Evolutionary conservation across 345 rosid genomes (phyloP).

Genomic region (Syzygium jambos): DNA sequence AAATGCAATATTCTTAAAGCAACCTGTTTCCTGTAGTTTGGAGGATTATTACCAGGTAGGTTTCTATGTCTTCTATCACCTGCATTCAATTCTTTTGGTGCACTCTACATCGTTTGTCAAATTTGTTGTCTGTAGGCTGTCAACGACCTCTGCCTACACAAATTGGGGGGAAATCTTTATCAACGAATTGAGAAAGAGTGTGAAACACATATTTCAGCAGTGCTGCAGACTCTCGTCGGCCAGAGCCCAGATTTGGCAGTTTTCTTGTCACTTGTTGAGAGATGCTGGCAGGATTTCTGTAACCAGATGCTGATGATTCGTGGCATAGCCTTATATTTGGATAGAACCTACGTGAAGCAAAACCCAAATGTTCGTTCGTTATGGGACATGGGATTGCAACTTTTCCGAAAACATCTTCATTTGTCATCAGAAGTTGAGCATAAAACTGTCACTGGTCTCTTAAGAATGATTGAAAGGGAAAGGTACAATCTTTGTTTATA

Average conservation of each 20-base stretch:
- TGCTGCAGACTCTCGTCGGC: constrained; percentile 77
- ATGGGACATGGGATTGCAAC: constrained; percentile 99
- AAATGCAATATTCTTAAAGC: constrained; percentile 85
- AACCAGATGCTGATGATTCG: constrained; percentile 97
- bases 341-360: constrained; percentile 89
- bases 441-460: constrained; percentile 88
- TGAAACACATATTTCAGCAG: constrained; percentile 67
- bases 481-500: constrained; percentile 35
- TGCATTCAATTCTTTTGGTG: not conserved
- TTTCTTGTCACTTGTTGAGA: constrained; percentile 83
- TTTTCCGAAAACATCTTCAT: constrained; percentile 84
- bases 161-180: constrained; percentile 87
- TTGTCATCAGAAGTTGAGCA: constrained; percentile 82
- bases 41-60: constrained; percentile 86
- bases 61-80: not conserved
- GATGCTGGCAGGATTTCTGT: constrained; percentile 94
- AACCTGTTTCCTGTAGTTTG: constrained; percentile 56
- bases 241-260: constrained; percentile 92
- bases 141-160: constrained; percentile 80
- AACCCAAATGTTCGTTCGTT: constrained; percentile 71
- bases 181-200: constrained; percentile 83
- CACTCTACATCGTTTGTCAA: not conserved
- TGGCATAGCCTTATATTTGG: constrained; percentile 86
- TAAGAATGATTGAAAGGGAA: constrained; percentile 91
- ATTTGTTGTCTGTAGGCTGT: constrained; percentile 57